A percentile compares a stretch with the other conserved stretches of the same genome.
Evolutionary conservation across 1,284 basidiomycete genomes (phyloP).

Genomic region (Entoloma clypeatum): DNA sequence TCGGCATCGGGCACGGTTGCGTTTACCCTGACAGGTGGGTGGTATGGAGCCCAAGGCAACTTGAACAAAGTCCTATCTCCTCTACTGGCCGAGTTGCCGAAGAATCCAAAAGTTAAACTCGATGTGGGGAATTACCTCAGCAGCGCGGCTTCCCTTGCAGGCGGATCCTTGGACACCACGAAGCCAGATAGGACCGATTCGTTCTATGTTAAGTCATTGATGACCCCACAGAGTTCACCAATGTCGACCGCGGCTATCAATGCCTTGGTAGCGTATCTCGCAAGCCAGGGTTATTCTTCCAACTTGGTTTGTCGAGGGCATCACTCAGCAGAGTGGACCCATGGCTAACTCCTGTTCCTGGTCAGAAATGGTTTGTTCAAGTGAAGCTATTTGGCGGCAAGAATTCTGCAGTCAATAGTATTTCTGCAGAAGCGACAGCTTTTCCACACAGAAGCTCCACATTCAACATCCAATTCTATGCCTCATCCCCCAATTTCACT

Average conservation of each 20-base stretch:
- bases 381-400: too few species aligned
- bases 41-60: conserved; percentile 27
- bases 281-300: conserved; percentile 18
- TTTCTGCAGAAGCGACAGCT: too few species aligned
- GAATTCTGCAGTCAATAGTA: too few species aligned
- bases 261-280: conserved; percentile 17
- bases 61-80: conserved; percentile 29
- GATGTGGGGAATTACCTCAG: conserved; percentile 31
- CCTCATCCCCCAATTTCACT: conserved; percentile 27
- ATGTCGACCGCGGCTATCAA: conserved; percentile 14
- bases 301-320: too few species aligned
- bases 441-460: too few species aligned
- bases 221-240: conserved; percentile 19
- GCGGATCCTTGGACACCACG: conserved; percentile 31
- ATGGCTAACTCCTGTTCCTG: too few species aligned
- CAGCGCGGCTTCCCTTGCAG: conserved; percentile 29
- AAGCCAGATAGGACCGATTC: conserved; percentile 34
- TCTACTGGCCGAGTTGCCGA: conserved; percentile 27
- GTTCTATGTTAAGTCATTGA: conserved; percentile 38
- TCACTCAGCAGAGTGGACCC: too few species aligned
- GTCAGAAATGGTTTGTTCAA: too few species aligned
- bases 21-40: conserved; percentile 31
- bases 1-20: conserved; percentile 26
- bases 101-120: conserved; percentile 19
- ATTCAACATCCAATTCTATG: too few species aligned